Conservation (phyloP, 2,329 filamentous ascomycete species). For the Metarhizium anisopliae region DNA sequence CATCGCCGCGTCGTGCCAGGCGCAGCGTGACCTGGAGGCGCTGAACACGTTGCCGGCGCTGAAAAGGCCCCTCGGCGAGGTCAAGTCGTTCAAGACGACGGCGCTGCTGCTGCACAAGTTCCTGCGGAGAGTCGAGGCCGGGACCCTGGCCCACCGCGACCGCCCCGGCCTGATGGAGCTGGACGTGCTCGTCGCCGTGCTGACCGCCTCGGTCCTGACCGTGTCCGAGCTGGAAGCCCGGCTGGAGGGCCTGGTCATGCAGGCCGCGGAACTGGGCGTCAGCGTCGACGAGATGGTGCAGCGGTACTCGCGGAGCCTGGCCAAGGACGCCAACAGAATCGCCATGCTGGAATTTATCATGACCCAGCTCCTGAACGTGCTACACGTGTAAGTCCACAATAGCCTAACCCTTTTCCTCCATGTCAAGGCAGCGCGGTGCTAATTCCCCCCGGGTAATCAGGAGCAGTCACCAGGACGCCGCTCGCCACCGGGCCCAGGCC, state of each 20-base stretch:
- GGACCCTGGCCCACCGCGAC: neutral
- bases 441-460: neutral
- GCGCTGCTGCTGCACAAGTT: constrained; percentile 11
- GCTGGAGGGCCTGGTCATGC: constrained; percentile 5
- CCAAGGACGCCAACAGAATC: constrained; percentile 8
- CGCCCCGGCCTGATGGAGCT: constrained; percentile 9
- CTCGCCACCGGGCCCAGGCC: constrained; percentile 5
- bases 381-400: constrained; percentile 8
- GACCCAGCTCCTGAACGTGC: constrained; percentile 9
- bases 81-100: constrained; percentile 8
- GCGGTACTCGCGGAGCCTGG: constrained; percentile 1
- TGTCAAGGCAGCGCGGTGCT: too few relatives aligned
- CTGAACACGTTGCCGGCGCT: constrained; percentile 5
- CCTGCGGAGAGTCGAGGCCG: constrained; percentile 8
- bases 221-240: constrained; percentile 9
- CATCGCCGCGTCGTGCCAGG: constrained; percentile 10
- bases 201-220: constrained; percentile 9
- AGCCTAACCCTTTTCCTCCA: too few relatives aligned
- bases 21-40: constrained; percentile 3
- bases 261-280: constrained; percentile 1
- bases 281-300: constrained; percentile 4
- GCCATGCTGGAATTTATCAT: constrained; percentile 7
- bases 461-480: constrained; percentile 7
- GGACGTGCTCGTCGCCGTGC: constrained; percentile 9
- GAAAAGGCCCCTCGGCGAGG: neutral